phyloP scores from a whole-genome alignment of 306 rosid genomes.

The Hylodesmum podocarpum region DNA sequence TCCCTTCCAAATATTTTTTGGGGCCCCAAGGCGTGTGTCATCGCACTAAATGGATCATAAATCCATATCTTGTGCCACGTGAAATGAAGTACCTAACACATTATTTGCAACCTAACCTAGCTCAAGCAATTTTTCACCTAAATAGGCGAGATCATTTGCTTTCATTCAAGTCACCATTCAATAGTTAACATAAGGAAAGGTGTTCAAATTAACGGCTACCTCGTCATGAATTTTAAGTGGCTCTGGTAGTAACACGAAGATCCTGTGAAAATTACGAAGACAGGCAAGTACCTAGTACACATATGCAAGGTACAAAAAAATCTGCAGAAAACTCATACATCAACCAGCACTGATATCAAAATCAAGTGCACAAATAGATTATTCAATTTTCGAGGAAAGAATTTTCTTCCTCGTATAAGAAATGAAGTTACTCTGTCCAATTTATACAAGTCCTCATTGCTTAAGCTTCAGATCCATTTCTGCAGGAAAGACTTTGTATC shows the following conservation, averaged over 20 bases:
- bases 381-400: background rate
- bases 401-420: conserved; percentile 11
- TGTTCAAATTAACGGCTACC: conserved; percentile 12
- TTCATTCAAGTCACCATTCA: background rate
- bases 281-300: background rate
- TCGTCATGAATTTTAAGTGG: background rate
- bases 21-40: background rate
- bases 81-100: background rate
- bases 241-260: background rate
- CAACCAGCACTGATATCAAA: conserved; percentile 20
- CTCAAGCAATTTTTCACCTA: background rate
- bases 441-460: conserved; percentile 35
- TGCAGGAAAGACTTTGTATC: conserved; percentile 61
- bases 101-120: conserved; percentile 4
- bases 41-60: too few species aligned
- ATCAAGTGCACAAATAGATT: background rate
- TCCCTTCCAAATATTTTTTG: background rate
- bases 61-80: background rate
- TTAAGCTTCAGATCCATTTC: conserved; percentile 57
- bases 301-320: conserved; percentile 5
- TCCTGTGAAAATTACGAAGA: conserved; percentile 26
- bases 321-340: conserved; percentile 20
- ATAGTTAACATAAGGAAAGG: background rate
- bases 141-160: background rate
- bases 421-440: conserved; percentile 2